Conservation (phyloP, 345 rosid species). For the Brassica carinata region DNA sequence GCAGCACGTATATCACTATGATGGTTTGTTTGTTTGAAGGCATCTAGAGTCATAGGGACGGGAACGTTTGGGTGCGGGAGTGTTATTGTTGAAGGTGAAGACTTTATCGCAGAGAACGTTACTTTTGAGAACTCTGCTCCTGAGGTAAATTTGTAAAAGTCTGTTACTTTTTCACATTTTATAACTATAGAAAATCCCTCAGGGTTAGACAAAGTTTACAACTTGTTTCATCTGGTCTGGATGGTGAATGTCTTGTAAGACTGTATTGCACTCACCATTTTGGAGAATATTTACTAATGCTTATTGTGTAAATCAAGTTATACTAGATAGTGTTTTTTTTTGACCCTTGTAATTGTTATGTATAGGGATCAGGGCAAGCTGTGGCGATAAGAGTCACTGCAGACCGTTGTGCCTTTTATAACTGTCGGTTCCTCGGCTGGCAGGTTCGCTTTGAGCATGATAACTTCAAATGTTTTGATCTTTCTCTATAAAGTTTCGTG, state of each 20-base stretch:
- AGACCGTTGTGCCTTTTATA: constrained; percentile 92
- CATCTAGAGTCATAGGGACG: constrained; percentile 72
- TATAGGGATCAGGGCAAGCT: constrained; percentile 95
- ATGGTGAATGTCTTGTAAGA: neutral
- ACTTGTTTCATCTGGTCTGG: neutral
- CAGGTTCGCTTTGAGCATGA: constrained; percentile 51
- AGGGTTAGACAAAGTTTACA: neutral
- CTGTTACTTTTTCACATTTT: neutral
- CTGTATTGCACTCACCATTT: neutral
- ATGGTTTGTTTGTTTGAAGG: constrained; percentile 40
- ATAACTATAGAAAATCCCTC: neutral
- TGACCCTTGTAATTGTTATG: neutral
- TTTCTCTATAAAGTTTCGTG: neutral
- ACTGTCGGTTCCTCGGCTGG: constrained; percentile 97
- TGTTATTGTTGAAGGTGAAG: constrained; percentile 93
- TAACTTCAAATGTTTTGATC: neutral
- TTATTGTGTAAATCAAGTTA: neutral
- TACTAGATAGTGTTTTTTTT: neutral
- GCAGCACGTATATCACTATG: constrained; percentile 19
- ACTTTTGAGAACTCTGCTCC: constrained; percentile 96
- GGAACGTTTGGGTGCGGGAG: constrained; percentile 95
- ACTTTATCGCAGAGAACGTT: constrained; percentile 92
- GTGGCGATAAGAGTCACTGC: constrained; percentile 95
- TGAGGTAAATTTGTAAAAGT: constrained; percentile 45
- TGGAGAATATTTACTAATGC: neutral